Evolutionary conservation across 2,329 filamentous ascomycete genomes (phyloP), one percentile per base, ranked within the genome.

Genomic region (Penicillium palitans): DNA sequence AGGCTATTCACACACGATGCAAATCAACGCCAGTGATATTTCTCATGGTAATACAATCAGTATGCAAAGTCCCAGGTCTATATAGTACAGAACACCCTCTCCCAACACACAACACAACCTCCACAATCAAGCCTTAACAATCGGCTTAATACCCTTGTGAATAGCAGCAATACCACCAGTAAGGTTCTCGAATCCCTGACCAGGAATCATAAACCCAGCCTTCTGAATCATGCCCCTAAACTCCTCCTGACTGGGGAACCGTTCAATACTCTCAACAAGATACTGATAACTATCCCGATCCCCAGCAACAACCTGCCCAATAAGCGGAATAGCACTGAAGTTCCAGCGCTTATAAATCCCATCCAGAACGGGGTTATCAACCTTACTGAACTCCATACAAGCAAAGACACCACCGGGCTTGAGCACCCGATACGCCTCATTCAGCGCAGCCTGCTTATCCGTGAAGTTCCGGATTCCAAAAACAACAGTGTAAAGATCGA

Each of bases 381-480:
- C 90, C 74, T 93, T 93, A 72, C 88, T 91, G 78, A 99, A 99
- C 78, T 99, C 95, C 60, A 99, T 84, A 71, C 95, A 98, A 4
- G 95, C 93, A 72, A 99, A 99, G 0, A 99, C 88, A 61, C 95
- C 95, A 44, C 95, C 95, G 0, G 96, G 96, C 77, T 93, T 95
- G 31, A 99, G 82, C 2, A 98, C 91, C 7, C 95, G 86, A 76
- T 88, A 87, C 0, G 95, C 95, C 73, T 98, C 93, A 37, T 82
- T 79, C 57, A 99, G 79, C 0, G 93, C 96, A 0, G 84, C 84
- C 48, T 90, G 87, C 72, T 97, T 96, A 78, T 96, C 87, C 55
- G 91, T 95, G 78, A 99, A 99, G 78, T 99, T 99, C 52, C 95
- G 85, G 73, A 99, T 98, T 33, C 95, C 95, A 71, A 99, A 99